Base-by-base conservation (phyloP, 176 grass and related monocot genomes). In the Tillandsia leiboldiana region DNA sequence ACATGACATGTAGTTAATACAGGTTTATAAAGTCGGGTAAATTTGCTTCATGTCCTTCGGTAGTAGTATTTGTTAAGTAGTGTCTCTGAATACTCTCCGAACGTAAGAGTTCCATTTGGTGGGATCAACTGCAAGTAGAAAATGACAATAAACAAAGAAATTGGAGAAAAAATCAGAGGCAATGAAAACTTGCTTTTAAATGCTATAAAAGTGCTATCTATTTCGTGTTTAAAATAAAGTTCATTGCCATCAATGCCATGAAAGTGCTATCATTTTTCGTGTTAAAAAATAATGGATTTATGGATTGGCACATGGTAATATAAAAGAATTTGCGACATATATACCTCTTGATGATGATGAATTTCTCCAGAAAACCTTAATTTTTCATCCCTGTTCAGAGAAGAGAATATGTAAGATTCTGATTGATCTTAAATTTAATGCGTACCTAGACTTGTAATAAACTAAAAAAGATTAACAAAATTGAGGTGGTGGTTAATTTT, bases 1-100 rank as follows among this genome's bases (percentile, higher is more conserved):
- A 42, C 5, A 42, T 42, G 33, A 42, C 33, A 42, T 42, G 33
- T 42, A 42, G 33, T 42, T 63, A 26, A 23, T 61, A 7, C 56
- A 61, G 15, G 56, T 10, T 18, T 18, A 61, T 61, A 23, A 15
- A 61, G 56, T 20, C 8, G 22, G 56, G 7, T 61, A 61, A n/a
- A 61, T 61, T 26, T 12, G 64, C 11, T 72, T 91, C 75, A 91
- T 7, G 12, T 64, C 49, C 62, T 74, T 73, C 59, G 67, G 26
- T 81, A 67, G 77, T 96, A 92, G 70, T 89, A 96, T 61, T 96
- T 92, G 72, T 66, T 77, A 22, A 84, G 66, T 15, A 96, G 79
- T 70, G 63, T 81, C 74, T 96, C 83, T 3, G 92, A 89, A 73
- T 87, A 96, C 67, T 96, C 88, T 20, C 92, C 88, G 66, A 96